phyloP scores from a whole-genome alignment of 2,329 filamentous ascomycete genomes.

The Chaetomiaceae sp. region DNA sequence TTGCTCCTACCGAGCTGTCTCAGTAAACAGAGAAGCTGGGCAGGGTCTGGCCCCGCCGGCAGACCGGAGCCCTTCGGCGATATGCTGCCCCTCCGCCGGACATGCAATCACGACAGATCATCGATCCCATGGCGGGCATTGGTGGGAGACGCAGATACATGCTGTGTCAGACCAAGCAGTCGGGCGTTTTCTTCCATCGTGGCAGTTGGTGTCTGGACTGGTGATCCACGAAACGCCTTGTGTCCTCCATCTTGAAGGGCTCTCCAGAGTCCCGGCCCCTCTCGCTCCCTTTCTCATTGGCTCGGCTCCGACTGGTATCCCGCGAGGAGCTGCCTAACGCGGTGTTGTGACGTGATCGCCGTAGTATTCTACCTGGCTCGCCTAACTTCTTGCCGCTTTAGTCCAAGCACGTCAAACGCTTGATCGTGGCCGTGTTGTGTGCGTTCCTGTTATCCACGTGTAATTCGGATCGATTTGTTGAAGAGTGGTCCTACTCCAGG shows the following conservation, averaged over 20 bases:
- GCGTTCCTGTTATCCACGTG: too few species aligned
- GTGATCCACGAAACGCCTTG: neutral
- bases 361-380: neutral
- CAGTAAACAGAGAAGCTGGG: neutral
- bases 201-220: slow-evolving; percentile 1
- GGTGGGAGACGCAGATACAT: too few species aligned
- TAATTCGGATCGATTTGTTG: too few species aligned
- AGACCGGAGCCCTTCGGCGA: neutral
- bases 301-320: neutral
- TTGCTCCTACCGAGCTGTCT: neutral
- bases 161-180: neutral
- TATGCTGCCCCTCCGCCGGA: neutral
- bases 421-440: too few species aligned
- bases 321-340: neutral
- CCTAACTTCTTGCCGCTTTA: neutral
- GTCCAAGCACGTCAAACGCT: too few species aligned
- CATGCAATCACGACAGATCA: too few species aligned
- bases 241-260: neutral
- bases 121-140: too few species aligned
- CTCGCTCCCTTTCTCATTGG: neutral
- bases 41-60: neutral
- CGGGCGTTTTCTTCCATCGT: slow-evolving; percentile 4
- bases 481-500: too few species aligned
- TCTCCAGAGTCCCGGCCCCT: too few species aligned
- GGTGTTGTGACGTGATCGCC: neutral